Conservation (phyloP, 768 basidiomycete species). For the Mycena maculata region DNA sequence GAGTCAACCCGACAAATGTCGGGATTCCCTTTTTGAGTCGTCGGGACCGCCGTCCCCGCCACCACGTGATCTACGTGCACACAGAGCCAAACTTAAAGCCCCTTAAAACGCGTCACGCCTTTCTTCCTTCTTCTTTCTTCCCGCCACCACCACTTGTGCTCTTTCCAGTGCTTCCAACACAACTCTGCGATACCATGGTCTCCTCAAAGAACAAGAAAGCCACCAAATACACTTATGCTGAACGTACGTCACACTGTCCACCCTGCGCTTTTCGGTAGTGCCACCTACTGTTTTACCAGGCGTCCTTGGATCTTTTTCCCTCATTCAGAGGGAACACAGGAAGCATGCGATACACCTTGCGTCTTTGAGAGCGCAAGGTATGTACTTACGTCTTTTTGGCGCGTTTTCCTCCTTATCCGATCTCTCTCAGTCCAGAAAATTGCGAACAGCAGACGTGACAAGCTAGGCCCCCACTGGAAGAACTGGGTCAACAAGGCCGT, state of each 20-base stretch:
- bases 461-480: slow-evolving; percentile 61
- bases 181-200: slow-evolving; percentile 42
- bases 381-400: slow-evolving; percentile 3
- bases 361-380: slow-evolving; percentile 60
- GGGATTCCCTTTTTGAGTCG: slow-evolving; percentile 25
- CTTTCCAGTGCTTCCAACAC: slow-evolving; percentile 25
- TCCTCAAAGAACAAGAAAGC: slow-evolving; percentile 44
- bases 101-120: slow-evolving; percentile 27
- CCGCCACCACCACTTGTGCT: slow-evolving; percentile 25
- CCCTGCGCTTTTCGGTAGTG: not conserved
- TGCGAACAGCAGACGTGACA: slow-evolving; percentile 56
- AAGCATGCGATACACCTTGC: slow-evolving; percentile 58
- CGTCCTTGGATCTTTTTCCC: slow-evolving; percentile 58
- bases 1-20: not conserved
- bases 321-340: slow-evolving; percentile 57
- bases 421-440: slow-evolving; percentile 55
- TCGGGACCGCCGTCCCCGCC: slow-evolving; percentile 21
- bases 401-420: not conserved
- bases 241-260: slow-evolving; percentile 49
- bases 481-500: slow-evolving; percentile 60
- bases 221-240: slow-evolving; percentile 52
- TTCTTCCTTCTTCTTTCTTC: slow-evolving; percentile 20
- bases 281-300: slow-evolving; percentile 46
- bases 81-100: no score
- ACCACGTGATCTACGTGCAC: slow-evolving; percentile 17